Base-by-base conservation (phyloP, 768 basidiomycete genomes). In the Tricholoma matsutake region DNA sequence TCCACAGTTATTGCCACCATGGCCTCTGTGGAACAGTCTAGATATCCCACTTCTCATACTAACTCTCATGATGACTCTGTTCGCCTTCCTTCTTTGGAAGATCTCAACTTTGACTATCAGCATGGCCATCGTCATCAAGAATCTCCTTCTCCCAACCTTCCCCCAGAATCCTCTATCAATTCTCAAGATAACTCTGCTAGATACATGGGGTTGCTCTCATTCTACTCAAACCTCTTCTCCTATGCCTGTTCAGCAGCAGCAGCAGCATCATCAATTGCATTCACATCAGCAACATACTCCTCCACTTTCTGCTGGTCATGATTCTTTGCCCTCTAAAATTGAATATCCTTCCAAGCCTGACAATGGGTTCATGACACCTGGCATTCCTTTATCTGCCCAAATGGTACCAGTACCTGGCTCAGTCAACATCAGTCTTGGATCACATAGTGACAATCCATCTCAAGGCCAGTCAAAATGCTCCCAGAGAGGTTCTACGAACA, bases 11-110 rank as follows among this genome's bases (percentile, higher is more conserved):
- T n/a, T n/a, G n/a, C 65, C 65, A 55, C 58, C 64, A 65, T 69
- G 68, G 85, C 84, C 68, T 81, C 82, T 67, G 74, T 81, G 55
- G 80, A 83, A 57, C 82, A 80, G 67, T 69, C n/a, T 20, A 72
- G 74, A 67, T 79, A 78, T 64, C 68, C 77, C 37, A 67, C 73
- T 31, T 73, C 73, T 18, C 75, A 75, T 6, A 67, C 76, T 35
- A 76, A 73, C 63, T 72, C 76, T 57, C 73, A 79, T 67, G 79
- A 73, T 61, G 76, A 80, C 60, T 9, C 51, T 11, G 73, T 85
- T 66, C 86, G 86, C 39, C 81, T 89, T 4, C 89, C 89, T 0
- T 88, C 88, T 18, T 80, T 91, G 71, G 89, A 84, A 75, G 87
- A 88, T 69, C 80, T 91, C 69, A 86, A 88, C 70, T 89, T 91